phyloP scores from a whole-genome alignment of 2,329 filamentous ascomycete species.

The Phyllosticta citriasiana region DNA sequence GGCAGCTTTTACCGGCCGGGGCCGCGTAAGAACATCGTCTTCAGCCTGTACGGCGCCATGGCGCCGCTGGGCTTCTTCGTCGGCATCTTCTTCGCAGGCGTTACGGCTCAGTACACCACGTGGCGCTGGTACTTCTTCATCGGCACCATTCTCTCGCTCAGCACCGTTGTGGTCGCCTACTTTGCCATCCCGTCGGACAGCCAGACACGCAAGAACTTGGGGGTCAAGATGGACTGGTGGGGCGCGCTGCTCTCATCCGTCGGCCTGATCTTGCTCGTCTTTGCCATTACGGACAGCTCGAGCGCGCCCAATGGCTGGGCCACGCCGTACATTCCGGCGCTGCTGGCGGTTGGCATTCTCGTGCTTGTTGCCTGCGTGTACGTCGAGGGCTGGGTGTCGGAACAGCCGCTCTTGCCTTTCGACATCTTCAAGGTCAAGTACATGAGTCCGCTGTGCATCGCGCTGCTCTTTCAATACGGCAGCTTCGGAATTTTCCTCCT shows the following conservation, averaged over 20 bases:
- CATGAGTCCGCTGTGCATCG: constrained; percentile 52
- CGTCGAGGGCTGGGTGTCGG: constrained; percentile 57
- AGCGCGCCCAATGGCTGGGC: constrained; percentile 56
- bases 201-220: constrained; percentile 24
- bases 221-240: constrained; percentile 58
- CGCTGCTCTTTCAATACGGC: constrained; percentile 58
- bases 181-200: constrained; percentile 42
- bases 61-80: constrained; percentile 47
- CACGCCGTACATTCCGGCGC: constrained; percentile 56
- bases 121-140: constrained; percentile 65
- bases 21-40: constrained; percentile 27
- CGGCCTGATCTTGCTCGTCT: constrained; percentile 59
- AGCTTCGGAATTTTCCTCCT: constrained; percentile 59
- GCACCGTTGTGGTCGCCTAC: constrained; percentile 37
- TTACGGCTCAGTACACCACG: constrained; percentile 43
- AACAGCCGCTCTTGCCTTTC: constrained; percentile 55
- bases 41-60: constrained; percentile 38
- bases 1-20: constrained; percentile 27
- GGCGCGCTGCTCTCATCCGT: constrained; percentile 52
- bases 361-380: constrained; percentile 50
- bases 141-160: constrained; percentile 42
- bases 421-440: constrained; percentile 57
- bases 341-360: constrained; percentile 49
- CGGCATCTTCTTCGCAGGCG: constrained; percentile 56
- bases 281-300: constrained; percentile 58